Evolutionary conservation across 352 stramenopile genomes (phyloP).

Genomic region (Pythium dissotocum): DNA sequence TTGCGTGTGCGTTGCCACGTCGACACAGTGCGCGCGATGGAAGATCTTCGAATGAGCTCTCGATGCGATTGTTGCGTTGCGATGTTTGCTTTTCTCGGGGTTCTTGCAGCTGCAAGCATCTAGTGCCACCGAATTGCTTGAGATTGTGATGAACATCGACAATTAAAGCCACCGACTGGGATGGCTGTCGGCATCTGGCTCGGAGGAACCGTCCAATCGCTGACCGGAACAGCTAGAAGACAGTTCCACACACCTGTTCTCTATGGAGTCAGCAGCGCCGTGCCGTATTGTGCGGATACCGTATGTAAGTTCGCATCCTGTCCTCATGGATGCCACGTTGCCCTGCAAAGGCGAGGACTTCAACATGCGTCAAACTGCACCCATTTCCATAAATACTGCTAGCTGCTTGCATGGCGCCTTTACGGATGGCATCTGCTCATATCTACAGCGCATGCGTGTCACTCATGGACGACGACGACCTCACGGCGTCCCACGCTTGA

Average conservation of each 20-base stretch:
- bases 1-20: slow-evolving; percentile 3
- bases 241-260: background rate
- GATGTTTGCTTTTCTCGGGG: background rate
- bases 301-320: background rate
- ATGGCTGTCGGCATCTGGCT: slow-evolving; percentile 4
- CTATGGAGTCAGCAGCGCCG: background rate
- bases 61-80: background rate
- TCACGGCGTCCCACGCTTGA: slow-evolving; percentile 44
- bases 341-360: slow-evolving; percentile 1
- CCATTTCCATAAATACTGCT: slow-evolving; percentile 4
- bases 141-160: slow-evolving; percentile 11
- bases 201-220: slow-evolving; percentile 6
- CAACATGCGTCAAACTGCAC: background rate
- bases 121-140: slow-evolving; percentile 15
- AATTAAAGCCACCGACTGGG: slow-evolving; percentile 6
- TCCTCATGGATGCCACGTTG: slow-evolving; percentile 2
- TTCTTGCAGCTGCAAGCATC: slow-evolving; percentile 2
- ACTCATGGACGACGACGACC: slow-evolving; percentile 11
- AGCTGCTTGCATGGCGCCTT: background rate
- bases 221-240: background rate
- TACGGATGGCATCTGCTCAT: background rate
- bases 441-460: background rate
- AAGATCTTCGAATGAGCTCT: slow-evolving; percentile 2
- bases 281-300: background rate
- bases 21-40: background rate